Evolutionary conservation across 345 rosid species (phyloP).

Genomic region (Eucalyptus caleyi): DNA sequence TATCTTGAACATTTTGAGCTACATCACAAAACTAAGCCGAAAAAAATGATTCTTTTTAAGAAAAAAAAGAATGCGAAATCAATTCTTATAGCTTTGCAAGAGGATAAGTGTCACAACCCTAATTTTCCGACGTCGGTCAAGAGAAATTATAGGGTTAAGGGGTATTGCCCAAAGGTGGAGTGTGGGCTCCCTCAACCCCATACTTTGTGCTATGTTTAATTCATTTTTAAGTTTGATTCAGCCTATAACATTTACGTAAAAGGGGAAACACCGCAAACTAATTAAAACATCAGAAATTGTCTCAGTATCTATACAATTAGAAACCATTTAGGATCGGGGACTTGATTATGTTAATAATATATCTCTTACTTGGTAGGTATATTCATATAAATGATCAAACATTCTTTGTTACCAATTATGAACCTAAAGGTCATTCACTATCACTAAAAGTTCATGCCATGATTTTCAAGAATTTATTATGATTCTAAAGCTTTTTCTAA

Average conservation of each 20-base stretch:
- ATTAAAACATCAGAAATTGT: neutral
- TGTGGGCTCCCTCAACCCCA: too few species aligned
- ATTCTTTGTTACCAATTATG: neutral
- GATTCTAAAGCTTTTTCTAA: neutral
- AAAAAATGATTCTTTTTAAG: neutral
- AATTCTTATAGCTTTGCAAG: neutral
- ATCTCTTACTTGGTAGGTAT: neutral
- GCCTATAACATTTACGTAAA: neutral
- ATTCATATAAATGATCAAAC: neutral
- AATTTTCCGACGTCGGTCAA: rapidly evolving
- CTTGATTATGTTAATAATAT: neutral
- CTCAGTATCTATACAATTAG: neutral
- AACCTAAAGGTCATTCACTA: neutral
- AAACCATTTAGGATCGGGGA: rapidly evolving
- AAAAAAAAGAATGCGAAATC: neutral
- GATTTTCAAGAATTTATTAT: neutral
- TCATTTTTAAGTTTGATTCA: too few species aligned
- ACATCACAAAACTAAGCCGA: neutral
- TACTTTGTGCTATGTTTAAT: too few species aligned
- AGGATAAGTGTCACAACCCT: rapidly evolving
- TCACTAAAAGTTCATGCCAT: neutral
- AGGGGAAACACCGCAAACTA: neutral
- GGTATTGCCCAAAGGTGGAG: too few species aligned
- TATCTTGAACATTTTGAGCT: neutral
- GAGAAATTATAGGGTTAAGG: neutral